Evolutionary conservation across 1,284 basidiomycete genomes (phyloP).

Genomic region (Cryptococcus jaspeensis): DNA sequence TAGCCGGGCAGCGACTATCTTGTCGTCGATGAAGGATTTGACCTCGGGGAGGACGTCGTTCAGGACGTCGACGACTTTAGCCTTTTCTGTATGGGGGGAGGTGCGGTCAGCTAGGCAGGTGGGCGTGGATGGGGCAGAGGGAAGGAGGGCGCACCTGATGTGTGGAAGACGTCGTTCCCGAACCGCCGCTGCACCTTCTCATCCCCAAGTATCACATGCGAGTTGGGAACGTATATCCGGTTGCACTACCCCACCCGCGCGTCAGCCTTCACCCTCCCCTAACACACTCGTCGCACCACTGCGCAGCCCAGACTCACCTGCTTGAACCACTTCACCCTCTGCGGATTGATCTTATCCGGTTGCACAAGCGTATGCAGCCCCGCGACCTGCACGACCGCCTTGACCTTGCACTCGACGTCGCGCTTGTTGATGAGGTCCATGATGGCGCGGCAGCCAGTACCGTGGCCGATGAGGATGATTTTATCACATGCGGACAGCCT

Average conservation of each 20-base stretch:
- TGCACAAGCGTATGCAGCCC: slow-evolving; percentile 58
- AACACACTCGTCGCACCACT: background rate
- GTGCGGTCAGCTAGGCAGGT: background rate
- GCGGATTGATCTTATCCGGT: slow-evolving; percentile 42
- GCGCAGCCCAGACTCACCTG: slow-evolving; percentile 20
- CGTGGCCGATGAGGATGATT: slow-evolving; percentile 82
- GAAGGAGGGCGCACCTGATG: background rate
- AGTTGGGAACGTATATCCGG: slow-evolving; percentile 42
- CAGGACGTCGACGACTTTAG: slow-evolving; percentile 48
- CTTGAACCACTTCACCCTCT: slow-evolving; percentile 45
- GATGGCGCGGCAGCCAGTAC: slow-evolving; percentile 71
- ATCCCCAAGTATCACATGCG: slow-evolving; percentile 44
- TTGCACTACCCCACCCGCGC: slow-evolving; percentile 19
- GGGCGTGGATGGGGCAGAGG: background rate
- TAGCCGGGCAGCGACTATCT: slow-evolving; percentile 13
- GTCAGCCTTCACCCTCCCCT: background rate
- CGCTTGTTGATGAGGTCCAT: slow-evolving; percentile 70
- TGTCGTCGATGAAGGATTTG: slow-evolving; percentile 38
- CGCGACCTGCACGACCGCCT: slow-evolving; percentile 72
- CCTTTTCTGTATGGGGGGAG: slow-evolving; percentile 18
- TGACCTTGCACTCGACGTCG: slow-evolving; percentile 63
- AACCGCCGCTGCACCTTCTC: slow-evolving; percentile 40
- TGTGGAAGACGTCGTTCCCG: slow-evolving; percentile 25
- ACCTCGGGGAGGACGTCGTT: slow-evolving; percentile 42
- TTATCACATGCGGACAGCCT: slow-evolving; percentile 69